Evolutionary conservation across 306 rosid genomes (phyloP).

Genomic region (Vigna angularis): DNA sequence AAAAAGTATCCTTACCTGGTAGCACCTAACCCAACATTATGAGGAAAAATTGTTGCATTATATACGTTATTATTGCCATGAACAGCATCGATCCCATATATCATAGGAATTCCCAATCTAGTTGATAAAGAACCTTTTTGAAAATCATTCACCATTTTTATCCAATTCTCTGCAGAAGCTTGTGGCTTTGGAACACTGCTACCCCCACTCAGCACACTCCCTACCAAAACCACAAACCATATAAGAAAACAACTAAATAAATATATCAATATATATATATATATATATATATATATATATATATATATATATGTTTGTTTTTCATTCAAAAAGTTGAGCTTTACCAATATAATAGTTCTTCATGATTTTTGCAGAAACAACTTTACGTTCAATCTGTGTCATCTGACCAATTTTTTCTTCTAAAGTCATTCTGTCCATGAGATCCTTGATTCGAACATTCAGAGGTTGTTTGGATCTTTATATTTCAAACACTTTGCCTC

Average conservation of each 20-base stretch:
- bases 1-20: constrained; percentile 67
- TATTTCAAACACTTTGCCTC: constrained; percentile 42
- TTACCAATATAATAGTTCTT: constrained; percentile 49
- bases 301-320: background rate
- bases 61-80: constrained; percentile 93
- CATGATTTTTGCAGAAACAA: constrained; percentile 42
- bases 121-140: constrained; percentile 64
- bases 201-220: constrained; percentile 69
- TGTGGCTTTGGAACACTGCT: constrained; percentile 66
- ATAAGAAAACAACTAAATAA: background rate
- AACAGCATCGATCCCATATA: constrained; percentile 70
- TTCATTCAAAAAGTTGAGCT: background rate
- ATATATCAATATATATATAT: too few relatives aligned
- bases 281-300: too few relatives aligned
- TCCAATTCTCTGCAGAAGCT: constrained; percentile 69
- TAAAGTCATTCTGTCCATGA: constrained; percentile 42
- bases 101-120: constrained; percentile 74
- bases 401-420: constrained; percentile 56
- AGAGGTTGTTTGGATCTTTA: constrained; percentile 54
- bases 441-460: constrained; percentile 45
- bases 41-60: constrained; percentile 87
- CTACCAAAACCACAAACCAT: constrained; percentile 36
- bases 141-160: constrained; percentile 68
- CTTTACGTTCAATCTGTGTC: constrained; percentile 47
- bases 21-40: constrained; percentile 90